Base-by-base conservation (phyloP, 495 filamentous ascomycete genomes). In the Aspergillus hancockii region DNA sequence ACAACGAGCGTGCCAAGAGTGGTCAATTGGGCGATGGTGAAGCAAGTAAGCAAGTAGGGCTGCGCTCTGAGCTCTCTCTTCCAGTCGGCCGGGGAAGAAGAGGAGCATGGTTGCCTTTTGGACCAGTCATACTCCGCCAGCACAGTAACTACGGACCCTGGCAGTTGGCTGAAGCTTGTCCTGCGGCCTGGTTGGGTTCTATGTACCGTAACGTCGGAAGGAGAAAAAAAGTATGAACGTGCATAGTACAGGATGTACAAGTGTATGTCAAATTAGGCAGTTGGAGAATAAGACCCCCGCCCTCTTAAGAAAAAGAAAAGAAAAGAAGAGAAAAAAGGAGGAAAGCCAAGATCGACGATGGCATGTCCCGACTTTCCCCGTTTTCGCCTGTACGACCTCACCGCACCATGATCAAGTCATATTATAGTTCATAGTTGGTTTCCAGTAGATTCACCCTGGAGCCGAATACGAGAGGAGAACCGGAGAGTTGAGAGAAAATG, bases 101-200 rank as follows among this genome's bases (percentile, higher is more conserved):
- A n/a, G 3, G 25, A 28, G 25, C 25, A 28, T 28, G 3, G 2
- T 36, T 12, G 22, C 32, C 19, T n/a, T n/a, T 14, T 36, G 46
- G 19, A 41, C 41, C 52, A 60, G 41, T 60, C 58, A 54, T 3
- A 50, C 21, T 19, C 41, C 23, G 51, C 57, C 57, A 60, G 31
- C 57, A 28, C 41, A 54, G 53, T 38, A 46, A 40, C 36, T 36
- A 22, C 21, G 56, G 22, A 52, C 53, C 58, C 58, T 55, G 58
- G 46, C 51, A 50, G 18, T 45, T 22, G 28, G 43, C 18, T n/a
- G 57, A 59, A 59, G 57, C 57, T 59, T 59, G 50, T 54, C 57
- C 21, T 30, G 53, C 51, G 21, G 51, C 19, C 23, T 12, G 16
- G 22, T 52, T 36, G n/a, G 7, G 41, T 36, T 36, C 4, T 10